Base-by-base conservation (phyloP, 768 basidiomycete species). In the Suillus cothurnatus region DNA sequence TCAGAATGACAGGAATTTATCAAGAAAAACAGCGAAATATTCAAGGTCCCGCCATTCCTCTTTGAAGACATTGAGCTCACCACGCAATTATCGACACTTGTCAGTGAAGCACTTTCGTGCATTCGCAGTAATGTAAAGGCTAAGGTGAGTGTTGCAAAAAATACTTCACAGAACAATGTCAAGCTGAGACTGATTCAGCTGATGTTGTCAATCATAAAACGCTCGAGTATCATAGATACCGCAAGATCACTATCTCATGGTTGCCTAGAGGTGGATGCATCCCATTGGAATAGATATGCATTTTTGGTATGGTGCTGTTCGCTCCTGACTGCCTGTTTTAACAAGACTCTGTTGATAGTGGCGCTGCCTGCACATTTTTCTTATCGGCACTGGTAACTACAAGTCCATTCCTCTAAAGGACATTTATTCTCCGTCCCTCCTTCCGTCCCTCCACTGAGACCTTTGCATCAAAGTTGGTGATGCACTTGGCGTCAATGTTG, bases 181-280 rank as follows among this genome's bases (percentile, higher is more conserved):
- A 47, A 47, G 45, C 45, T 47, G 6, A 47, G n/a, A 23, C 45
- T 47, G 2, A 47, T 47, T 12, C 45, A 47, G 45, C n/a, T 47
- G 11, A 23, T 14, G n/a, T 47, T 5, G 6, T 63, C 41, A 8
- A 34, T 59, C 36, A 2, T 28, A 19, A 66, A 47, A 47, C 8
- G 38, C 39, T 26, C 41, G 21, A 64, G 49, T n/a, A 64, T 64
- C n/a, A 58, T 64, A 19, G 64, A 64, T 6, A 38, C 57, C 8
- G 21, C 43, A 3, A 57, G 58, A 31, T 38, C 31, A 21, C 26
- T 53, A 11, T 23, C 45, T 2, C 45, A 47, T 12, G n/a, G 45
- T 6, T 56, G 63, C 45, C 38, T 64, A 36, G 63, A 64, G 39
- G 50, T 64, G 14, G 50, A 39, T 15, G 4, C 63, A 21, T 59